phyloP scores from a whole-genome alignment of 495 filamentous ascomycete species.

The Tuber indicum region DNA sequence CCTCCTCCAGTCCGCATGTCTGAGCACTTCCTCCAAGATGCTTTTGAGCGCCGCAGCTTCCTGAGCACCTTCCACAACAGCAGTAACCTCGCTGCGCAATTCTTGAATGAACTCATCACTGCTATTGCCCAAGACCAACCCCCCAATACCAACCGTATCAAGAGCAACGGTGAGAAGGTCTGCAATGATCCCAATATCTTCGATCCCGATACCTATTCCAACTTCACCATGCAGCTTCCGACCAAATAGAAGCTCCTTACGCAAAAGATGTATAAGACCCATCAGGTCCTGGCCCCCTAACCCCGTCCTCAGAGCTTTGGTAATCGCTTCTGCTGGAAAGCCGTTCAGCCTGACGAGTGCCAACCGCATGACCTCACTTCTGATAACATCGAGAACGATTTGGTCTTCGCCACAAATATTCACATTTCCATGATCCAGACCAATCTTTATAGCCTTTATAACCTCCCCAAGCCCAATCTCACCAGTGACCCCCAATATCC shows the following conservation, averaged over 20 bases:
- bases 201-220: conserved; percentile 26
- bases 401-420: conserved; percentile 13
- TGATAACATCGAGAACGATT: conserved; percentile 31
- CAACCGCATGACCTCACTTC: conserved; percentile 28
- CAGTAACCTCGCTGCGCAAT: conserved; percentile 29
- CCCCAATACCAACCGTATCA: conserved; percentile 37
- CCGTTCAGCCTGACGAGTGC: conserved; percentile 30
- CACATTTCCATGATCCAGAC: not conserved
- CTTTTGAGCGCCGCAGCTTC: conserved; percentile 37
- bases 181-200: conserved; percentile 35
- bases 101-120: conserved; percentile 21
- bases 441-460: conserved; percentile 24
- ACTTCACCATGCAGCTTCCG: not conserved
- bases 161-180: conserved; percentile 32
- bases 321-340: conserved; percentile 26
- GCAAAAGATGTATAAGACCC: conserved; percentile 30
- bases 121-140: conserved; percentile 26
- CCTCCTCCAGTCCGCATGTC: conserved; percentile 32
- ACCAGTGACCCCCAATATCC: conserved; percentile 26
- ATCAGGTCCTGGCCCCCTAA: conserved; percentile 27
- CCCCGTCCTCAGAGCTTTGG: conserved; percentile 21
- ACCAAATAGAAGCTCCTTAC: conserved; percentile 27
- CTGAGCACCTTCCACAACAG: conserved; percentile 33
- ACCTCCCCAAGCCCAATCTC: conserved; percentile 24
- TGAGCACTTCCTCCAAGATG: conserved; percentile 39